These are phyloP conservation scores for apple (Malus domestica) DNA, from an alignment of 306 rosid genomes.

Conservation along the genomic window DNA sequence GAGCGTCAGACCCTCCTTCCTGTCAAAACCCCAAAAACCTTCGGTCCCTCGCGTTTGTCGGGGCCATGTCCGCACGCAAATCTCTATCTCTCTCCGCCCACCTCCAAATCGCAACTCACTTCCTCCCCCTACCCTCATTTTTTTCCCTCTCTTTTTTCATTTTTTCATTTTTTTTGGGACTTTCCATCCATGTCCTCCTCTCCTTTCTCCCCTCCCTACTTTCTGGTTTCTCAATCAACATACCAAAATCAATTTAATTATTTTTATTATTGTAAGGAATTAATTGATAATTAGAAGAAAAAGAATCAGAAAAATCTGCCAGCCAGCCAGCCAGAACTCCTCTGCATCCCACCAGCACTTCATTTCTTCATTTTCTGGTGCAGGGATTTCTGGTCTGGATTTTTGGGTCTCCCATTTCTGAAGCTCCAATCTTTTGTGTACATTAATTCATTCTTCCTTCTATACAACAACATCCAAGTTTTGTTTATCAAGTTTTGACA, in stretches of 20 bases:
- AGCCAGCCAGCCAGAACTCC: conserved; percentile 9
- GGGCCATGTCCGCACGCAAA: conserved; percentile 25
- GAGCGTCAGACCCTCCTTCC: background rate
- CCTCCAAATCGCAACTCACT: conserved; percentile 25
- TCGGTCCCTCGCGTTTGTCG: conserved; percentile 35
- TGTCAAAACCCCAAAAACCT: conserved; percentile 27
- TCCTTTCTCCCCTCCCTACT: background rate
- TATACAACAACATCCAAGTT: background rate
- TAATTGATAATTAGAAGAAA: background rate
- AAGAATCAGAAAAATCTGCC: background rate
- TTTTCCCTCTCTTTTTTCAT: background rate
- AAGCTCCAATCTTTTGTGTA: background rate
- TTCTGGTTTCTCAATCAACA: background rate
- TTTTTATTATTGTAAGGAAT: background rate
- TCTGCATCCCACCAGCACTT: conserved; percentile 1
- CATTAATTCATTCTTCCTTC: background rate
- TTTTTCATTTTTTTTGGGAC: background rate
- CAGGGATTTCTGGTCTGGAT: conserved; percentile 26
- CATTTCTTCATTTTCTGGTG: background rate
- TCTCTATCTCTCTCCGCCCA: conserved; percentile 25
- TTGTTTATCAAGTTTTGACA: background rate
- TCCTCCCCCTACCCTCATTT: conserved; percentile 9
- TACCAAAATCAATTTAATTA: background rate
- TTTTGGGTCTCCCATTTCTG: background rate
- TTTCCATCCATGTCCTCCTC: conserved; percentile 22